Evolutionary conservation across 768 basidiomycete species (phyloP), one percentile per base, ranked within the genome.

Genomic region (Xerocomus spinulosus): DNA sequence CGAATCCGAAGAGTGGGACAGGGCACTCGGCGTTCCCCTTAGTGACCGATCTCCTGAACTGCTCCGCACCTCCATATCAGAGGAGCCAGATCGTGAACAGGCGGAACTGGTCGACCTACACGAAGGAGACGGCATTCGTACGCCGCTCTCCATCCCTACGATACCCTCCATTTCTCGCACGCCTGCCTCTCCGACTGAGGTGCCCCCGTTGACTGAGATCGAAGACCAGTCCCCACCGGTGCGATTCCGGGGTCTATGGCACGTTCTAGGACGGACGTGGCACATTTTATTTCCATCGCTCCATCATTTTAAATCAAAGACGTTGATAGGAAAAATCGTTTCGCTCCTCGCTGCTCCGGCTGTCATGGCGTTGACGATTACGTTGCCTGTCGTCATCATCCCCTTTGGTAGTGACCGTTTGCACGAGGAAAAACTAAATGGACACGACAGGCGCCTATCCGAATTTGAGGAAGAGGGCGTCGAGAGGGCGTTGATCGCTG

Each of bases 251-350:
- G 43, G 67, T 52, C 33, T 60, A 32, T 57, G 55, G 46, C 48
- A 66, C 24, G 59, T 71, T 13, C 49, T 82, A 10, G 60, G 64
- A 3, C 68, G 69, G 35, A 70, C 77, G 0, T 74, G 70, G 45
- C 77, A 87, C 53, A 80, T 82, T 6, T 72, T 98, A 5, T 95
- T 95, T 68, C 94, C 95, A 0, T 88, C 92, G 0, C 69, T 98
- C 2, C 82, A 85, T 46, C 73, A 79, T 42, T 88, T 96, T 64
- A 50, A 69, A 23, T 72, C 75, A 20, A 92, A 95, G 67, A 82
- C 83, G 15, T 55, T 83, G 42, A 55, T 85, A 10, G 86, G 85
- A 1, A 82, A 81, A 68, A 69, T 89, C 25, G 86, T 87, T 0
- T 80, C 84, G 0, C 55, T 95, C 21, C 77, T 96, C 47, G 91